Evolutionary conservation across 2,329 filamentous ascomycete species (phyloP), one percentile per base, ranked within the genome.

Genomic region (Cladorrhinum sp.): DNA sequence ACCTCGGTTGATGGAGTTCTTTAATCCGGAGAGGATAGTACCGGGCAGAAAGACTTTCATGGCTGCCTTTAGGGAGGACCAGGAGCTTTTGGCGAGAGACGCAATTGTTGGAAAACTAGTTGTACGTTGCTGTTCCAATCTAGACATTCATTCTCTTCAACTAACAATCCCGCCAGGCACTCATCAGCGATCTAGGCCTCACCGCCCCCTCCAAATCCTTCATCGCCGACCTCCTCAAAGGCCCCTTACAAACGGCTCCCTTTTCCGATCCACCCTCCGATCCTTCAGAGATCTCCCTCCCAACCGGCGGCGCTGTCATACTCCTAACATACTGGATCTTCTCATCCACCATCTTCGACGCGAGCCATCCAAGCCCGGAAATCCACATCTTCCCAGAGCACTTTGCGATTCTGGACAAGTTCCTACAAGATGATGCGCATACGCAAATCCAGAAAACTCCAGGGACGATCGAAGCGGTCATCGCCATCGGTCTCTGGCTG

Each of bases 51-150:
- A 78, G 66, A 90, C 86, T 1, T 79, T 86, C 66, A 81, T 84
- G 53, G 82, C 86, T 65, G 80, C 82, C 3, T 93, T 89, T 67
- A 84, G 85, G 50, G 80, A 87, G 48, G 82, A 89, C 14, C 80
- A 86, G 46, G 75, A 80, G 46, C 74, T 91, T 30, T 80, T 85
- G 61, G 82, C 82, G 16, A 80, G 84, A 61, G 85, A 90, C 63
- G 82, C 84, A 6, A 82, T 89, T 52, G 80, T 91, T n/a, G 89
- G 90, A 0, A 87, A 92, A 69, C 75, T 93, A 23, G 86, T 87
- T 64, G 86, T 88, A 75, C 73, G 83, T 79, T 46, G 7, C n/a
- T 10, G 7, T 21, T 2, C 14, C 12, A 10, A n/a, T n/a, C n/a
- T n/a, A n/a, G n/a, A n/a, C n/a, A n/a, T n/a, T n/a, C n/a, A n/a